Evolutionary conservation across 169 alveolate species (phyloP).

Genomic region (Haemoproteus tartakovskyi): DNA sequence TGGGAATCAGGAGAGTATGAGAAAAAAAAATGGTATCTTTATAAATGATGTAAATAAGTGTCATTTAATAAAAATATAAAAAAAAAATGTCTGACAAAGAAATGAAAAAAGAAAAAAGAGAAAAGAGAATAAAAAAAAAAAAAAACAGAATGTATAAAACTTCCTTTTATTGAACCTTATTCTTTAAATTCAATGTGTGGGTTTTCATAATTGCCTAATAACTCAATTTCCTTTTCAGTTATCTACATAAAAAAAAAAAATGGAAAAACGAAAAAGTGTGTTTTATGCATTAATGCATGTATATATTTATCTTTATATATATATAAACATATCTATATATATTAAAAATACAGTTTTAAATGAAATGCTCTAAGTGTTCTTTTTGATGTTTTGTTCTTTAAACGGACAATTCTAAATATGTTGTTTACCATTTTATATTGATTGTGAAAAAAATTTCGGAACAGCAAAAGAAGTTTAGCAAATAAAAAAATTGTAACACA

Average conservation of each 20-base stretch:
- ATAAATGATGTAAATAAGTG: not conserved
- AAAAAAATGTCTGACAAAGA: not conserved
- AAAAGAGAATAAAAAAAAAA: slow-evolving; percentile 9
- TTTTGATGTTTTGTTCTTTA: not conserved
- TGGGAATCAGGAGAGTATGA: too few relatives aligned
- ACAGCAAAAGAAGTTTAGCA: slow-evolving; percentile 13
- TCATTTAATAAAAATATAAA: not conserved
- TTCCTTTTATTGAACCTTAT: not conserved
- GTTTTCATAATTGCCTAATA: slow-evolving; percentile 43
- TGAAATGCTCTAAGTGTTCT: not conserved
- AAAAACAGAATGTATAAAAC: not conserved
- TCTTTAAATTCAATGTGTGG: slow-evolving; percentile 55
- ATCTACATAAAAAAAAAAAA: slow-evolving; percentile 9
- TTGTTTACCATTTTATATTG: slow-evolving; percentile 43
- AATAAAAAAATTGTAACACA: slow-evolving; percentile 17
- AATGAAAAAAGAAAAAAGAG: not conserved
- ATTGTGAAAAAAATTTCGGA: slow-evolving; percentile 39
- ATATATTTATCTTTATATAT: too few relatives aligned
- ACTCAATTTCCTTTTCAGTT: slow-evolving; percentile 47
- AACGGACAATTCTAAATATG: too few relatives aligned
- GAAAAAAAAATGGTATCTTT: not conserved
- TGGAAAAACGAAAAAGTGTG: not conserved
- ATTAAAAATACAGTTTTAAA: too few relatives aligned
- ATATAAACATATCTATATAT: too few relatives aligned
- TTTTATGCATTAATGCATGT: too few relatives aligned